Base-by-base conservation (phyloP, 441 rosid genomes). In the Jatropha multifida region DNA sequence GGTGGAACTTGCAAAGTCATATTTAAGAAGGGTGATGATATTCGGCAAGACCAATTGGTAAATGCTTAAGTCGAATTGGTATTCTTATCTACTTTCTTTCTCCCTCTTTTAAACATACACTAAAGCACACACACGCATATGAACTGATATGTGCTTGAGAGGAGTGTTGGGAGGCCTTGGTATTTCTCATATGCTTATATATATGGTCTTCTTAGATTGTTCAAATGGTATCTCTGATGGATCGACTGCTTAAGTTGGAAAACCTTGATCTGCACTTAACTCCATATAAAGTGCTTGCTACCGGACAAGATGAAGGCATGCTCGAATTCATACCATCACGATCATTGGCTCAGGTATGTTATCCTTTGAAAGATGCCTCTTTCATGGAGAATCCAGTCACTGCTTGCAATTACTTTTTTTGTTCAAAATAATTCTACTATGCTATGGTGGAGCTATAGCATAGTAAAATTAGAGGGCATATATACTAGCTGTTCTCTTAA, bases 151-250 rank as follows among this genome's bases (percentile, higher is more conserved):
- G 58, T 54, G 8, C 20, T 7, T 54, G 48, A 55, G 37, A 38
- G 20, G 38, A 44, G 5, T 38, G 70, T 41, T 46, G n/a, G 14
- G 15, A 8, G 23, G 56, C 23, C 49, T 68, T 78, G 68, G 56
- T 69, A 72, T 71, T 62, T 46, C 44, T 73, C 37, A 68, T 80
- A 60, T 44, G 15, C 69, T 77, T 41, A 54, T 52, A 71, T 79
- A 62, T 82, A 68, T 74, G 77, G 51, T 81, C 76, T 66, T 83
- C 9, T 23, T 80, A 96, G 98, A 98, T 96, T 85, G 90, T 96
- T 77, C 99, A 94, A 90, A 92, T 96, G 98, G 99, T 96, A 60
- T 96, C 93, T 76, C 97, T 96, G 60, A 94, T 96, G 99, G 99
- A 96, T 89, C 91, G 98, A 64, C 83, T 94, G 77, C 97, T 96